Percentiles rank a stretch among this genome's conserved stretches.
These are phyloP conservation scores for Sporothrix schenckii DNA, from an alignment of 2,329 filamentous ascomycete genomes.

Conservation along the genomic window DNA sequence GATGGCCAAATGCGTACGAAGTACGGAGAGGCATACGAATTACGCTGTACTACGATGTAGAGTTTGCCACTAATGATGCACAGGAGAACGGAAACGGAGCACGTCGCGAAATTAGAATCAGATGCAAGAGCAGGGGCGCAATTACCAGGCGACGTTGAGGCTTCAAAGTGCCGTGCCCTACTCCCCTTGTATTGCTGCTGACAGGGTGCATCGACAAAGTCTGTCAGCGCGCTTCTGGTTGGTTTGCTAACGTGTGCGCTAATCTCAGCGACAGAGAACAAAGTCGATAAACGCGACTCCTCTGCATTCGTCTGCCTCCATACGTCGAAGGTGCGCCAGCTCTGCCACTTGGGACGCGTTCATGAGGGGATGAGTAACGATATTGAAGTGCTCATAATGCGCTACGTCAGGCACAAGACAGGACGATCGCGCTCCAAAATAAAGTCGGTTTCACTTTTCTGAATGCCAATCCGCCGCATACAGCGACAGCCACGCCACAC, in stretches of 20 bases:
- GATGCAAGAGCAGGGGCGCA: slow-evolving; percentile 18
- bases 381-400: background rate
- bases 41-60: too few species aligned
- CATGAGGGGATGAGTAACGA: slow-evolving; percentile 6
- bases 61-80: too few species aligned
- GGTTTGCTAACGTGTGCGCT: background rate
- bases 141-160: background rate
- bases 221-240: slow-evolving; percentile 8
- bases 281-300: background rate
- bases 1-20: background rate
- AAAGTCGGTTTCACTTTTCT: slow-evolving; percentile 13
- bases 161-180: too few species aligned
- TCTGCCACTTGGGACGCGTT: background rate
- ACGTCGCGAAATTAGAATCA: slow-evolving; percentile 8
- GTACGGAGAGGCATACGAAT: too few species aligned
- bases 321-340: background rate
- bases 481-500: background rate
- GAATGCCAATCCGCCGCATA: background rate
- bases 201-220: background rate
- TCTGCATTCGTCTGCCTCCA: background rate
- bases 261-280: background rate
- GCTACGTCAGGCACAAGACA: background rate
- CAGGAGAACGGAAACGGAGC: too few species aligned
- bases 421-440: background rate
- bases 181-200: slow-evolving; percentile 1